Evolutionary conservation across 148 eudicot genomes (phyloP).

Genomic region (Cornus controversa): DNA sequence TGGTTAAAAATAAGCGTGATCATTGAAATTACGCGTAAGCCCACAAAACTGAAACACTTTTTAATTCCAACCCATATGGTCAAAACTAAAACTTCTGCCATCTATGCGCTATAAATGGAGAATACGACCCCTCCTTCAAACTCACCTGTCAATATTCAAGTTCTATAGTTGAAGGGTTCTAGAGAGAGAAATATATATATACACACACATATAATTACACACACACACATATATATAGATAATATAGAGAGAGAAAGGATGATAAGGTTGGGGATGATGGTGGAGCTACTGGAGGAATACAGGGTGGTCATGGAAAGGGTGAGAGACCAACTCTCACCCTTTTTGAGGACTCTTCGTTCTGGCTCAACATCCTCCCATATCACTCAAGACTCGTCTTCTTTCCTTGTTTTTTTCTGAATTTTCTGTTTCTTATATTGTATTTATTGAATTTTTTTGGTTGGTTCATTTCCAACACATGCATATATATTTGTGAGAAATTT

Average conservation of each 20-base stretch:
- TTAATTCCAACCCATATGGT: too few species aligned
- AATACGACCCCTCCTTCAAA: too few species aligned
- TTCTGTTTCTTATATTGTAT: not conserved
- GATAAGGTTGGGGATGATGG: slow-evolving; percentile 46
- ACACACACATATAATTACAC: too few species aligned
- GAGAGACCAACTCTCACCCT: slow-evolving; percentile 28
- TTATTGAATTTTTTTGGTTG: not conserved
- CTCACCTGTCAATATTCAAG: too few species aligned
- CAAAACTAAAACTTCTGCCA: too few species aligned
- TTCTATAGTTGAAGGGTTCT: too few species aligned
- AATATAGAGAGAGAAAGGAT: slow-evolving; percentile 20
- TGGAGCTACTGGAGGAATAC: slow-evolving; percentile 48
- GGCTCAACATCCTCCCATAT: slow-evolving; percentile 24
- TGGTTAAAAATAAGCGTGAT: too few species aligned
- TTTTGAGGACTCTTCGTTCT: slow-evolving; percentile 15
- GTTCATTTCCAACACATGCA: not conserved
- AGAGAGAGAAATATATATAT: not conserved
- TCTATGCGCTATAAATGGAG: too few species aligned
- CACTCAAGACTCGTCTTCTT: slow-evolving; percentile 29
- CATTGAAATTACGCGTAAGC: too few species aligned
- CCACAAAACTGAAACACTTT: too few species aligned
- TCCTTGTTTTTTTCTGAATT: slow-evolving; percentile 33
- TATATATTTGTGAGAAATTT: too few species aligned
- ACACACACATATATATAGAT: not conserved
- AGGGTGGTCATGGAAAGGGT: slow-evolving; percentile 30